Percentiles rank a stretch among this genome's conserved stretches.
Conservation (phyloP, 805 yeast species). For the Lipomyces yamadae region DNA sequence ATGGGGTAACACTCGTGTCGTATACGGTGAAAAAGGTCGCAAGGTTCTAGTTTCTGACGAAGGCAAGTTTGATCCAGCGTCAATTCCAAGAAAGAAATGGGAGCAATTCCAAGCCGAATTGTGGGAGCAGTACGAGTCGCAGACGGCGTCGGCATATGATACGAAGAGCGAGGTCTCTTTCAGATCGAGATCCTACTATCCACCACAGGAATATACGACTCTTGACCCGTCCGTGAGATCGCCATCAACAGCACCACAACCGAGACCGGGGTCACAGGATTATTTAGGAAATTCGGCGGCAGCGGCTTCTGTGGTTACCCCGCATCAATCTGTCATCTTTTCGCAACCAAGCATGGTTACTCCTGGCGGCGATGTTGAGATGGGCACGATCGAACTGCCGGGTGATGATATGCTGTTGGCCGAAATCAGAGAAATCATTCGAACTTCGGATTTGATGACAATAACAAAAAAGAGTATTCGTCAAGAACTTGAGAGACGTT, state of each 20-base stretch:
- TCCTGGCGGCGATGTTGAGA: conserved; percentile 36
- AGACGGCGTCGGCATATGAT: conserved; percentile 23
- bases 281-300: neutral
- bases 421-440: conserved; percentile 47
- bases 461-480: conserved; percentile 49
- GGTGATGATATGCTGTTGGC: conserved; percentile 47
- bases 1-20: conserved; percentile 69
- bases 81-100: conserved; percentile 62
- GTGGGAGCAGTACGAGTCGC: conserved; percentile 43
- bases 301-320: neutral
- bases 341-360: conserved; percentile 17
- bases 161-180: conserved; percentile 22
- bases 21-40: conserved; percentile 58
- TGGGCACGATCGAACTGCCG: conserved; percentile 43
- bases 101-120: conserved; percentile 61
- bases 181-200: conserved; percentile 20
- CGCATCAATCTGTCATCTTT: conserved; percentile 7
- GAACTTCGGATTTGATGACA: conserved; percentile 48
- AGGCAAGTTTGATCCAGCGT: conserved; percentile 61
- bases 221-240: conserved; percentile 13
- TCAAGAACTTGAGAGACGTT: conserved; percentile 46
- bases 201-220: conserved; percentile 16
- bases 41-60: conserved; percentile 54
- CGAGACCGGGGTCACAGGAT: neutral
- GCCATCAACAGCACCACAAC: conserved; percentile 13